Conservation (phyloP, 768 basidiomycete species). For the Kwoniella sp. region DNA sequence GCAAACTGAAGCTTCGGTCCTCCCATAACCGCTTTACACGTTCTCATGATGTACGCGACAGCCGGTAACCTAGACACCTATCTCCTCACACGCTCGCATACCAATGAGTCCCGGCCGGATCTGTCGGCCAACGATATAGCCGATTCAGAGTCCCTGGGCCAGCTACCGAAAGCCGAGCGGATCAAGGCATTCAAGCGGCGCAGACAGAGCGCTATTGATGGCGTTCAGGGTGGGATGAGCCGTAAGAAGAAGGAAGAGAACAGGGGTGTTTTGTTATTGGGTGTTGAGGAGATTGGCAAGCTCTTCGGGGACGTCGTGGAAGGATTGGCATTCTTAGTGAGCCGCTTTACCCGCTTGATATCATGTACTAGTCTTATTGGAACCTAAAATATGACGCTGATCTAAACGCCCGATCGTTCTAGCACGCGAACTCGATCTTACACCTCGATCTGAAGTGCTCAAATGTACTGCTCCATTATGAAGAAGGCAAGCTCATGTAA, state of each 20-base stretch:
- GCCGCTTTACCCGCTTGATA: constrained; percentile 35
- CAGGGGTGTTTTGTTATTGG: constrained; percentile 74
- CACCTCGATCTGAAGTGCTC: constrained; percentile 94
- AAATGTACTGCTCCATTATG: constrained; percentile 89
- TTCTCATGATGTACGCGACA: constrained; percentile 58
- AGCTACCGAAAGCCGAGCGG: constrained; percentile 36
- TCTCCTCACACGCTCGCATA: constrained; percentile 47
- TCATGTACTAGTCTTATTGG: neutral
- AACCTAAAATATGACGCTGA: no score
- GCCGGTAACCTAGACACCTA: constrained; percentile 56
- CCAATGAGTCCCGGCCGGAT: constrained; percentile 30
- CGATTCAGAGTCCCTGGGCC: constrained; percentile 38
- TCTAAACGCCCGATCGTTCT: neutral
- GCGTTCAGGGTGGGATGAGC: neutral
- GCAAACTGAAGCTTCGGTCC: constrained; percentile 68
- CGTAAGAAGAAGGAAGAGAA: constrained; percentile 37
- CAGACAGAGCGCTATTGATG: constrained; percentile 28
- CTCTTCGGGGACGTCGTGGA: constrained; percentile 81
- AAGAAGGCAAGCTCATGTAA: constrained; percentile 79
- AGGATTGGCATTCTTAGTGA: constrained; percentile 83
- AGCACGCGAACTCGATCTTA: constrained; percentile 65
- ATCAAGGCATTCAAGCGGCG: constrained; percentile 50
- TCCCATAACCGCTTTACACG: constrained; percentile 78
- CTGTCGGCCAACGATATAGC: constrained; percentile 33
- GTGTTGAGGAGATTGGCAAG: constrained; percentile 77